These are phyloP conservation scores for Corchorus olitorius DNA, from an alignment of 345 rosid species.

Conservation along the genomic window DNA sequence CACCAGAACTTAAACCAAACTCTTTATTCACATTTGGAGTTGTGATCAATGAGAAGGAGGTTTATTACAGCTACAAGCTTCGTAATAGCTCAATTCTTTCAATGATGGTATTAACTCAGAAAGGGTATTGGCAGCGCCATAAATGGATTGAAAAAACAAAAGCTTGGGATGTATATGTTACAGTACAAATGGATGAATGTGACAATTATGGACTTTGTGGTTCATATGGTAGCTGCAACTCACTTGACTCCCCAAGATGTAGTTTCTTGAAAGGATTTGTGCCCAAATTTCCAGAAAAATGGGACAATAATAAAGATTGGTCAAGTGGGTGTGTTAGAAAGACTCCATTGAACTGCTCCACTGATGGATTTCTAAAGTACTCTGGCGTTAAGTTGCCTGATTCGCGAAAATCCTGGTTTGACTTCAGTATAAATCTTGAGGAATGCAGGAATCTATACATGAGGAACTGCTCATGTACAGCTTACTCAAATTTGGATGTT, in stretches of 20 bases:
- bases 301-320: slow-evolving; percentile 36
- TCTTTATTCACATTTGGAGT: slow-evolving; percentile 22
- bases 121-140: slow-evolving; percentile 33
- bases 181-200: slow-evolving; percentile 41
- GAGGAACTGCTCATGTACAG: slow-evolving; percentile 53
- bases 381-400: slow-evolving; percentile 49
- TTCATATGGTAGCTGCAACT: slow-evolving; percentile 42
- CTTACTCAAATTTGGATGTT: slow-evolving; percentile 42
- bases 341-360: slow-evolving; percentile 29
- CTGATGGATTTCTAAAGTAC: slow-evolving; percentile 35
- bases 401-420: slow-evolving; percentile 26
- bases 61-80: slow-evolving; percentile 34
- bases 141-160: slow-evolving; percentile 33
- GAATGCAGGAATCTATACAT: slow-evolving; percentile 40
- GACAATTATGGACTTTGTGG: slow-evolving; percentile 47
- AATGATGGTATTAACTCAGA: slow-evolving; percentile 25
- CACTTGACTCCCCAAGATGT: slow-evolving; percentile 40
- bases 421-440: slow-evolving; percentile 27
- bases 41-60: slow-evolving; percentile 30
- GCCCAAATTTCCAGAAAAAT: slow-evolving; percentile 38
- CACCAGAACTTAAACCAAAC: slow-evolving; percentile 28
- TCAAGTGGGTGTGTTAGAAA: slow-evolving; percentile 48
- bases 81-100: slow-evolving; percentile 26
- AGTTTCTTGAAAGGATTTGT: slow-evolving; percentile 45
- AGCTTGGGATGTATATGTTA: slow-evolving; percentile 33